Conservation (phyloP, 192 early-diverging fungal species). For the Dissophora globulifera region DNA sequence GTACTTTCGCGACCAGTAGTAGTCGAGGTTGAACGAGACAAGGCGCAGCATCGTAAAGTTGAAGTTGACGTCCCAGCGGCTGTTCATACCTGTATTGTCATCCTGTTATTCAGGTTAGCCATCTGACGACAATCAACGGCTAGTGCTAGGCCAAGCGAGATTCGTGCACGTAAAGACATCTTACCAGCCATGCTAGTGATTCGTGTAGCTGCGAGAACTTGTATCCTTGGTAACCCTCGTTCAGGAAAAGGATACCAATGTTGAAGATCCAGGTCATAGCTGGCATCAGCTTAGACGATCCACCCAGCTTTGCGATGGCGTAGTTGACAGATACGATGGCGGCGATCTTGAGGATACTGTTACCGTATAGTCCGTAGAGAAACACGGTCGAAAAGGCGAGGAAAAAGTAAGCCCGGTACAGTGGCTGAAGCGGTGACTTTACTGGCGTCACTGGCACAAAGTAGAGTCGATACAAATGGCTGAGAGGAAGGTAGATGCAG, state of each 20-base stretch:
- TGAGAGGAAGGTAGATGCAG: constrained; percentile 59
- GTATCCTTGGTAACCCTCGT: constrained; percentile 82
- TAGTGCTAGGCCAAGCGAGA: background rate
- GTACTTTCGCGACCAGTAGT: constrained; percentile 75
- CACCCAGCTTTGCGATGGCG: constrained; percentile 63
- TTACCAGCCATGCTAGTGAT: constrained; percentile 71
- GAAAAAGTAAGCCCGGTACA: constrained; percentile 62
- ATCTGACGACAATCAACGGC: too few relatives aligned
- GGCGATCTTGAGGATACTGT: constrained; percentile 81
- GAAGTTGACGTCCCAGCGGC: constrained; percentile 90
- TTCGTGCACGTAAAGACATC: background rate
- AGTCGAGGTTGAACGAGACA: constrained; percentile 95
- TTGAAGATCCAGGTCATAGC: constrained; percentile 85
- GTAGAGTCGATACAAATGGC: constrained; percentile 54
- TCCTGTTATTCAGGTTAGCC: too few relatives aligned
- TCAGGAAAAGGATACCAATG: constrained; percentile 81
- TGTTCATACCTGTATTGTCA: constrained; percentile 71
- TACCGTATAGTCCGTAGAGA: constrained; percentile 75
- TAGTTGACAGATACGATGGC: constrained; percentile 74
- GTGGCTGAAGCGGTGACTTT: constrained; percentile 47
- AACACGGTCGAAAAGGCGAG: constrained; percentile 70
- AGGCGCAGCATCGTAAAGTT: constrained; percentile 91
- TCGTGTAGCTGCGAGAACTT: constrained; percentile 63
- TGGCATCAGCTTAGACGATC: constrained; percentile 67
- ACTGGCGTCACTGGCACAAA: constrained; percentile 32